Evolutionary conservation across 179 eudicot species (phyloP), one percentile per base, ranked within the genome.

Genomic region (Gypsophila paniculata): DNA sequence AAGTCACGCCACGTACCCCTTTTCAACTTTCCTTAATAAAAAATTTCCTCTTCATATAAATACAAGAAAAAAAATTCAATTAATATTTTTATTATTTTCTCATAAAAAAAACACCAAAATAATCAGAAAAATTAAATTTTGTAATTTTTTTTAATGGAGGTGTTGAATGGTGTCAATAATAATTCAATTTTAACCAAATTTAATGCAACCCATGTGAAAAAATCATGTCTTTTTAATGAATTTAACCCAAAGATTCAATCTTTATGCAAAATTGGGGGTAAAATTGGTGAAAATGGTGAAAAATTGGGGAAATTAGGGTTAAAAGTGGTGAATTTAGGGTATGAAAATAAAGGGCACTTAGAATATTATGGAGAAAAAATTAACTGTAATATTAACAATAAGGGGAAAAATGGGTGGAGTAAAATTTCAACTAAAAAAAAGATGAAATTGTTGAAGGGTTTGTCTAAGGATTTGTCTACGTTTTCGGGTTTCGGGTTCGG

Each of bases 361-460:
- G 79, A 86, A 76, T 85, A 88, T 66, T 89, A 91, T 74, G 39
- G 59, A 58, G 46, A 17, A 32, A 12, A 9, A n/a, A n/a, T n/a
- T n/a, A n/a, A n/a, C n/a, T n/a, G n/a, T n/a, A n/a, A n/a, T n/a
- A n/a, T n/a, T 26, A 55, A 72, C 3, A 57, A 52, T 32, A 66
- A 23, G n/a, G 75, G 71, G n/a, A 81, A 73, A 42, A 81, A 76
- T 70, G 83, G 74, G 22, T 74, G 79, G 78, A 53, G 42, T 11
- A 68, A 53, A 9, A 70, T 69, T 39, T 61, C 75, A 7, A 36
- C 64, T 2, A 89, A 91, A 82, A 90, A 88, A 77, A 86, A 77
- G 81, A 64, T 76, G 81, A 88, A 91, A 70, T 67, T 91, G 79
- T 71, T 90, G 34, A 86, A 88, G 82, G 81, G 88, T 61, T 76